These are phyloP conservation scores for Talaromyces rugulosus DNA, from an alignment of 2,329 filamentous ascomycete species.

Conservation along the genomic window DNA sequence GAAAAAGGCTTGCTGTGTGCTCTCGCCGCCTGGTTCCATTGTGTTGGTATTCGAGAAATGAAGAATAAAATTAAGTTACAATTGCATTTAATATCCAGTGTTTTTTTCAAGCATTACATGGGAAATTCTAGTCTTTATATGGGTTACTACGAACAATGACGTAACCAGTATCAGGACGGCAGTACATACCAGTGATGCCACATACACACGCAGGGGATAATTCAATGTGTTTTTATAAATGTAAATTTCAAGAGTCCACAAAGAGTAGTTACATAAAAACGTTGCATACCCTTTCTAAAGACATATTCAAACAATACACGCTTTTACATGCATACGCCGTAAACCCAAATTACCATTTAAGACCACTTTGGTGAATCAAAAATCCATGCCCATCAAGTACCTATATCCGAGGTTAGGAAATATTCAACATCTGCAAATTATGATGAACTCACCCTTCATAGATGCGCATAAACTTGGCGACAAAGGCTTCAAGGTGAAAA, in stretches of 20 bases:
- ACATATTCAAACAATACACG: not conserved
- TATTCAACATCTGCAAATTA: conserved; percentile 9
- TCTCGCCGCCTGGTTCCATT: conserved; percentile 11
- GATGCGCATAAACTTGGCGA: conserved; percentile 97
- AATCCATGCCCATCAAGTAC: conserved; percentile 72
- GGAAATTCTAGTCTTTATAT: not conserved
- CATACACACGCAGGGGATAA: not conserved
- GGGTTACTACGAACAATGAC: conserved; percentile 3
- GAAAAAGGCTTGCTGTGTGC: conserved; percentile 1
- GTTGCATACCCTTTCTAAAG: not conserved
- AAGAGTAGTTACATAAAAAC: not conserved
- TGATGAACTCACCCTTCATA: conserved; percentile 69
- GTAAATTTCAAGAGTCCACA: not conserved
- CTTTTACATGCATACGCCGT: not conserved
- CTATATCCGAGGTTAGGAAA: conserved; percentile 30
- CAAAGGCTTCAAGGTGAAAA: conserved; percentile 96
- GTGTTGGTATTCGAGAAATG: not conserved
- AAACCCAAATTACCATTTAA: not conserved
- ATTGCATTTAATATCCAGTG: not conserved
- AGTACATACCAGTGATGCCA: not conserved
- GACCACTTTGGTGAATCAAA: conserved; percentile 31
- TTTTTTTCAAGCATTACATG: not conserved
- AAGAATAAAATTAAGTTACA: not conserved
- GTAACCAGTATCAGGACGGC: conserved; percentile 1
- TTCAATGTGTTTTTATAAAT: not conserved